phyloP scores from a whole-genome alignment of 2,329 filamentous ascomycete genomes.

The Claviceps africana region DNA sequence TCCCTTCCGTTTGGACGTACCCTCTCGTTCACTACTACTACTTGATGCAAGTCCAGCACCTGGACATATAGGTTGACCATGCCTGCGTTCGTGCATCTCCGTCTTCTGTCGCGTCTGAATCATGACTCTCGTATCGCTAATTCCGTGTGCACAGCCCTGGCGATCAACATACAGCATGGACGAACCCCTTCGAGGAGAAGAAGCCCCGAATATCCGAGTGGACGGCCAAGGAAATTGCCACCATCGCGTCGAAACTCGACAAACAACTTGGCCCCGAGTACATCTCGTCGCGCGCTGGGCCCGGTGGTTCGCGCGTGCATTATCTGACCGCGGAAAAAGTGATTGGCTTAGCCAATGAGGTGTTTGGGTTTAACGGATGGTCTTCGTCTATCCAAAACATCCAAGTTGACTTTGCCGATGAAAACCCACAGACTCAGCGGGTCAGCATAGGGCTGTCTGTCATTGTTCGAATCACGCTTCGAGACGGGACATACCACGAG shows the following conservation, averaged over 20 bases:
- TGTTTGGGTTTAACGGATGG: constrained; percentile 97
- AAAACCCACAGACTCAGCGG: constrained; percentile 62
- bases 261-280: constrained; percentile 94
- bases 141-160: constrained; percentile 38
- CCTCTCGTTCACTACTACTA: background rate
- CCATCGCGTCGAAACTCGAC: constrained; percentile 71
- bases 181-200: constrained; percentile 71
- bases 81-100: constrained; percentile 27
- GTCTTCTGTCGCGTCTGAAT: constrained; percentile 4
- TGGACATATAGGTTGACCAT: constrained; percentile 14
- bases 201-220: constrained; percentile 60
- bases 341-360: constrained; percentile 86
- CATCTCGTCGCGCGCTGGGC: constrained; percentile 73
- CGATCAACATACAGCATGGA: constrained; percentile 44
- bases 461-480: constrained; percentile 76
- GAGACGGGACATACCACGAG: constrained; percentile 93
- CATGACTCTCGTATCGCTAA: constrained; percentile 8
- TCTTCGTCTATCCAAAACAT: constrained; percentile 91
- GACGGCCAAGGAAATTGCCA: constrained; percentile 82
- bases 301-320: constrained; percentile 74
- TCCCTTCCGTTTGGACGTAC: no score
- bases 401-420: constrained; percentile 89
- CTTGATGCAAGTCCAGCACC: background rate
- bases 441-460: constrained; percentile 80
- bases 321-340: constrained; percentile 95